A percentile compares a stretch with the other conserved stretches of the same genome.
Evolutionary conservation across 345 rosid species (phyloP).

Genomic region (Brassica nigra): DNA sequence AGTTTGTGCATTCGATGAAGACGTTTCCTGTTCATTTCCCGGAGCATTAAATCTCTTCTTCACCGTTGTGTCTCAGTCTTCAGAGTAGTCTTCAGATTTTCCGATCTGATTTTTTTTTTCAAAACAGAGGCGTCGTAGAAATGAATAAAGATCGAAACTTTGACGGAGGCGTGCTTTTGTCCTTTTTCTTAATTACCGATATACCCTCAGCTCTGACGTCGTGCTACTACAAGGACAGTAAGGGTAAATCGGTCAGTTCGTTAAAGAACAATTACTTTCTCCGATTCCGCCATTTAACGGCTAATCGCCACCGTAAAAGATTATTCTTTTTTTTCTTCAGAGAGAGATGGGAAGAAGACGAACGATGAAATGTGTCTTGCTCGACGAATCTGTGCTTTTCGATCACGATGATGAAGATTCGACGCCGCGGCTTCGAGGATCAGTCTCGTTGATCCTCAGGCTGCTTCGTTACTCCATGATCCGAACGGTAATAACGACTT

Average conservation of each 20-base stretch:
- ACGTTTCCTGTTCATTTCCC: slow-evolving; percentile 30
- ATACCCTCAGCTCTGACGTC: slow-evolving; percentile 9
- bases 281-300: slow-evolving; percentile 24
- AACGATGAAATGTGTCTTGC: slow-evolving; percentile 47
- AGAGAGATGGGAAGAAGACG: not conserved
- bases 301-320: slow-evolving; percentile 33
- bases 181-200: slow-evolving; percentile 3
- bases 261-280: not conserved
- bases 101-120: slow-evolving; percentile 11
- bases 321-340: not conserved
- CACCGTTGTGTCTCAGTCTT: not conserved
- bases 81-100: not conserved
- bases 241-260: not conserved
- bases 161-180: slow-evolving; percentile 27
- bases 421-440: slow-evolving; percentile 24
- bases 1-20: slow-evolving; percentile 37
- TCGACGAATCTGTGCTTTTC: slow-evolving; percentile 49
- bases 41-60: not conserved
- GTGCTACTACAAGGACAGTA: not conserved
- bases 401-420: slow-evolving; percentile 7
- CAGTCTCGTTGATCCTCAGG: slow-evolving; percentile 48
- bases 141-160: slow-evolving; percentile 13
- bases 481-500: slow-evolving; percentile 43
- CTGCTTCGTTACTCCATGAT: slow-evolving; percentile 57
- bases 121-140: slow-evolving; percentile 14